Base-by-base conservation (phyloP, 2,329 filamentous ascomycete species). In the Lasiodiplodia theobromae region DNA sequence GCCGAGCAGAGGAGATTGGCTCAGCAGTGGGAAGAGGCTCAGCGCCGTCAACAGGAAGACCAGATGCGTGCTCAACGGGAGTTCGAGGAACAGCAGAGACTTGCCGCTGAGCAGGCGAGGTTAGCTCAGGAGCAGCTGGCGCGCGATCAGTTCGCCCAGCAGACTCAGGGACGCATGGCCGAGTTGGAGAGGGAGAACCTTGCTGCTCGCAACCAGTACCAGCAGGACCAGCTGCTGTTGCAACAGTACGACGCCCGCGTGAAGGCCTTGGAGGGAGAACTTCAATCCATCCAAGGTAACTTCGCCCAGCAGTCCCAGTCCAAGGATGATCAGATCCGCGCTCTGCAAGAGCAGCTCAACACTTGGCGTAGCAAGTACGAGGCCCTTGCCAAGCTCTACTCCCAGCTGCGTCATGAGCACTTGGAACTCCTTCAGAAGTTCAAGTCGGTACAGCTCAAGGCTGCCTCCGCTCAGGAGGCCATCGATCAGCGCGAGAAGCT, bases 301-400 rank as follows among this genome's bases (percentile, higher is more conserved):
- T 91, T 92, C 74, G 90, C 91, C 52, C 91, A 97, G 79, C 96
- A 98, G 77, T 89, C 92, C 65, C 83, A 86, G 44, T 97, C 94
- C 77, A 96, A 94, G 78, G 96, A 99, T 75, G 96, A 98, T 73
- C 95, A 98, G 80, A 94, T 99, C 74, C 87, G 91, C 28, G 91
- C 96, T 2, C 84, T 99, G 23, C 96, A 98, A 72, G 96, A 98
- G 82, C 96, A 98, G 81, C 92, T 98, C 72, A 97, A 97, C 80
- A 97, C 94, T 0, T 99, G 96, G 96, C 88, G 96, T 69, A 91
- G 92, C 65, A 99, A 99, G 81, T 99, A 99, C 76, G 96, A 99
- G 79, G 92, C 95, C 0, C 84, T 99, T 62, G 96, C 96, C 28
- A 99, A 98, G 83, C 86, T 99, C 16, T 99, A 99, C 82, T 97